phyloP scores from a whole-genome alignment of 2,329 filamentous ascomycete species.

The Exserohilum turcica region DNA sequence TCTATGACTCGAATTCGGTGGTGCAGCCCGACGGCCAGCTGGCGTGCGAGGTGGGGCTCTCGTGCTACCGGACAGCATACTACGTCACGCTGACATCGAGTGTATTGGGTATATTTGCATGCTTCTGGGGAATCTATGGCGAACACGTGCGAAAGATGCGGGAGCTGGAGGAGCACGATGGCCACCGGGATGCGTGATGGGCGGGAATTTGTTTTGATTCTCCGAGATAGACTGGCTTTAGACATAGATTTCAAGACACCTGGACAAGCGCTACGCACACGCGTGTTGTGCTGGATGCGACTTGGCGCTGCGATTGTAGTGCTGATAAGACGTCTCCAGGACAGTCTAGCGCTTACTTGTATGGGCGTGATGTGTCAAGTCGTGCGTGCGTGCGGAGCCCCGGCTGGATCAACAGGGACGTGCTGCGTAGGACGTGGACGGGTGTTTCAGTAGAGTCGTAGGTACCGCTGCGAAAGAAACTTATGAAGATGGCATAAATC shows the following conservation, averaged over 20 bases:
- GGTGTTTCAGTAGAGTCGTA: too few species aligned
- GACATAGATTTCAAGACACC: background rate
- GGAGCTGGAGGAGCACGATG: slow-evolving; percentile 39
- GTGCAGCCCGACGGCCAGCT: slow-evolving; percentile 71
- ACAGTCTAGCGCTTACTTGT: too few species aligned
- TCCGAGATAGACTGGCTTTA: background rate
- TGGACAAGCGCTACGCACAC: background rate
- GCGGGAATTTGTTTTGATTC: background rate
- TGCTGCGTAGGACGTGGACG: too few species aligned
- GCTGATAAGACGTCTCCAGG: too few species aligned
- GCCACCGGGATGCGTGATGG: slow-evolving; percentile 37
- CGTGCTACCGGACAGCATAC: slow-evolving; percentile 83
- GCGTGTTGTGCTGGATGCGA: background rate
- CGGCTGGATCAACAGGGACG: too few species aligned
- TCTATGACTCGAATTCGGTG: slow-evolving; percentile 81
- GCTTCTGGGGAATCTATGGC: slow-evolving; percentile 71
- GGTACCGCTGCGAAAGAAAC: background rate
- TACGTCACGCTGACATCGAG: slow-evolving; percentile 76
- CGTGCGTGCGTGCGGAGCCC: too few species aligned
- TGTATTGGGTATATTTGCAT: slow-evolving; percentile 69
- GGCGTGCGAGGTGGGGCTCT: slow-evolving; percentile 75
- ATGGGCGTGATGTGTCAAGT: too few species aligned
- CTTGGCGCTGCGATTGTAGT: background rate
- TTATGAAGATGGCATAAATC: background rate
- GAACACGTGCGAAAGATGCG: slow-evolving; percentile 52